A percentile compares a stretch with the other conserved stretches of the same genome.
phyloP scores from a whole-genome alignment of 192 early-diverging fungal genomes.

The Linnemannia exigua region DNA sequence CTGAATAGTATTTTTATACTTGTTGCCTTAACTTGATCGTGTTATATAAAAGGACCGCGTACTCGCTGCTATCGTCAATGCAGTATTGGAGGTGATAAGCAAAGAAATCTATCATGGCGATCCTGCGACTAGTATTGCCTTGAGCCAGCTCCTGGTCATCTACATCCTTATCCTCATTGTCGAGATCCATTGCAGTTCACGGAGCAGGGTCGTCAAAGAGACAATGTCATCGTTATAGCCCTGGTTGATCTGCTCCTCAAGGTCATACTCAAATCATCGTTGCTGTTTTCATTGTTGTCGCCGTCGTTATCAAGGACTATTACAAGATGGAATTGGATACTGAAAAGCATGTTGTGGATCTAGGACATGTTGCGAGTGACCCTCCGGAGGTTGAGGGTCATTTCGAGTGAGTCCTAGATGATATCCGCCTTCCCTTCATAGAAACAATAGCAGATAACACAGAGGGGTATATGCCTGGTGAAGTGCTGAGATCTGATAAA shows the following conservation, averaged over 20 bases:
- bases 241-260: neutral
- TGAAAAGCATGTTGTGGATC: neutral
- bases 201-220: neutral
- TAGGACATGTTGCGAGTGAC: neutral
- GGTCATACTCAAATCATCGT: neutral
- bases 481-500: neutral
- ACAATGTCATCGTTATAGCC: neutral
- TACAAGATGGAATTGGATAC: neutral
- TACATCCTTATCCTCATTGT: neutral
- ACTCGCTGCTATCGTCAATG: slow-evolving; percentile 1
- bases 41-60: neutral
- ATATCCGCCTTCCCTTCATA: neutral
- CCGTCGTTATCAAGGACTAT: neutral
- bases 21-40: too few relatives aligned
- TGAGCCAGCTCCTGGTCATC: slow-evolving; percentile 8
- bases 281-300: neutral
- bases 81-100: neutral
- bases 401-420: slow-evolving; percentile 2
- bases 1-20: too few relatives aligned
- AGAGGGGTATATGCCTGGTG: neutral
- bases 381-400: neutral
- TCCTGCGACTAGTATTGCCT: neutral
- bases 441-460: neutral
- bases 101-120: slow-evolving; percentile 6
- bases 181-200: neutral